These are phyloP conservation scores for Phytophthora tentaculata DNA, from an alignment of 352 stramenopile species.

Conservation along the genomic window DNA sequence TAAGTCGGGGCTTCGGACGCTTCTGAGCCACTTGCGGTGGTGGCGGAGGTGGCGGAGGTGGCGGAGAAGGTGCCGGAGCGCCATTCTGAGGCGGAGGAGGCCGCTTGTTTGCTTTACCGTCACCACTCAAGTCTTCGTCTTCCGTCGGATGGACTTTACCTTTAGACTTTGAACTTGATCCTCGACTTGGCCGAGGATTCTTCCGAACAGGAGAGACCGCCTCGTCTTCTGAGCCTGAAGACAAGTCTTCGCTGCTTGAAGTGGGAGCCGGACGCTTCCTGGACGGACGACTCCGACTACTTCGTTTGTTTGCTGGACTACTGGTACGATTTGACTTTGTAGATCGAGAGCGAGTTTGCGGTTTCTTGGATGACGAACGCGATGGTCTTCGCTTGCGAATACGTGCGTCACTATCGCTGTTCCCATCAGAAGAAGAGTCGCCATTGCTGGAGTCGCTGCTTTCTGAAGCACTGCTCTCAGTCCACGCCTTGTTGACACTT, in stretches of 20 bases:
- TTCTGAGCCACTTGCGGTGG: constrained; percentile 38
- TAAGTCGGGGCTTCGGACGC: constrained; percentile 41
- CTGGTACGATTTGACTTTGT: constrained; percentile 24
- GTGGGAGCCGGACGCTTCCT: constrained; percentile 34
- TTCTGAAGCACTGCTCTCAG: constrained; percentile 66
- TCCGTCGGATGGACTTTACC: constrained; percentile 26
- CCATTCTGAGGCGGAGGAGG: constrained; percentile 20
- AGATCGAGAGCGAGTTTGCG: constrained; percentile 23
- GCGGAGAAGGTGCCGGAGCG: constrained; percentile 24
- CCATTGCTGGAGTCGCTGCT: constrained; percentile 64
- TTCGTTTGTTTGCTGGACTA: constrained; percentile 7
- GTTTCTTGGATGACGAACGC: constrained; percentile 25
- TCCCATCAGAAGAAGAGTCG: constrained; percentile 47
- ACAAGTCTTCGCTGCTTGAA: constrained; percentile 35
- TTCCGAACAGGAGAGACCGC: constrained; percentile 29
- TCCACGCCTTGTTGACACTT: constrained; percentile 70
- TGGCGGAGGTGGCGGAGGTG: constrained; percentile 31
- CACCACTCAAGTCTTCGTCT: constrained; percentile 26
- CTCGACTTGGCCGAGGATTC: constrained; percentile 19
- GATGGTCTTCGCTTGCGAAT: constrained; percentile 33
- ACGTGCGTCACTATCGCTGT: constrained; percentile 45
- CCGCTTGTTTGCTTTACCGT: constrained; percentile 15
- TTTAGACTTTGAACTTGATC: constrained; percentile 10
- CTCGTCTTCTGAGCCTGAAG: constrained; percentile 29
- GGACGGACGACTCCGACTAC: constrained; percentile 27